Evolutionary conservation across 176 grass and related monocot species (phyloP).

Genomic region (Oryza officinalis): DNA sequence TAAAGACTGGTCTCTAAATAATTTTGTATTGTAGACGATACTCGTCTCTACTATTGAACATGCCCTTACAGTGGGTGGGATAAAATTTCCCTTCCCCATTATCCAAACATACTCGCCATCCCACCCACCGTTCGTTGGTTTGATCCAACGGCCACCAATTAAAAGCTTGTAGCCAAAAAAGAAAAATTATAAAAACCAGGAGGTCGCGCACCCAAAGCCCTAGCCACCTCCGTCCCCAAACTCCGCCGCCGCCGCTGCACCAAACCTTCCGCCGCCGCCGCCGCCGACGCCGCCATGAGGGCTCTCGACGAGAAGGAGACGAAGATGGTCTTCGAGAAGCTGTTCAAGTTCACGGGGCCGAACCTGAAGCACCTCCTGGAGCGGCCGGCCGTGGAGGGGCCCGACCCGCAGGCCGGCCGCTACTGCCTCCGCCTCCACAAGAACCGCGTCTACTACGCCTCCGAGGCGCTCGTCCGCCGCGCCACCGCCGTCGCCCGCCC

Average conservation of each 20-base stretch:
- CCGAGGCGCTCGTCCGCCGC: conserved; percentile 72
- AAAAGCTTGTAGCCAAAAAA: not conserved
- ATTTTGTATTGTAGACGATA: too few species aligned
- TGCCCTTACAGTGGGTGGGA: too few species aligned
- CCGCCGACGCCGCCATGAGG: conserved; percentile 42
- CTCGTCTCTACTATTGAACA: too few species aligned
- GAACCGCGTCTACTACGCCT: conserved; percentile 85
- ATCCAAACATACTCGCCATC: too few species aligned
- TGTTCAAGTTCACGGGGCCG: conserved; percentile 86
- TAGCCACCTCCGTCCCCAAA: conserved; percentile 15
- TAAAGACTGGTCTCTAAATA: too few species aligned
- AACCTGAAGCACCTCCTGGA: conserved; percentile 87
- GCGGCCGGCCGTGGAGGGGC: conserved; percentile 67
- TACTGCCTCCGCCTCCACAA: conserved; percentile 93
- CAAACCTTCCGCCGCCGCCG: conserved; percentile 8
- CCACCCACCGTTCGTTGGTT: not conserved
- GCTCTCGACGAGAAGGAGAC: conserved; percentile 95
- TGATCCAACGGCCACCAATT: not conserved
- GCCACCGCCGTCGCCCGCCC: conserved; percentile 59
- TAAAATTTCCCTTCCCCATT: too few species aligned
- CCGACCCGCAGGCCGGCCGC: conserved; percentile 51
- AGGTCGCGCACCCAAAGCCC: not conserved
- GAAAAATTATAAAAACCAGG: not conserved
- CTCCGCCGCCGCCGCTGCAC: not conserved
- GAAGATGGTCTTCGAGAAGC: conserved; percentile 74